Evolutionary conservation across 768 basidiomycete genomes (phyloP).

Genomic region (Collybia nuda): DNA sequence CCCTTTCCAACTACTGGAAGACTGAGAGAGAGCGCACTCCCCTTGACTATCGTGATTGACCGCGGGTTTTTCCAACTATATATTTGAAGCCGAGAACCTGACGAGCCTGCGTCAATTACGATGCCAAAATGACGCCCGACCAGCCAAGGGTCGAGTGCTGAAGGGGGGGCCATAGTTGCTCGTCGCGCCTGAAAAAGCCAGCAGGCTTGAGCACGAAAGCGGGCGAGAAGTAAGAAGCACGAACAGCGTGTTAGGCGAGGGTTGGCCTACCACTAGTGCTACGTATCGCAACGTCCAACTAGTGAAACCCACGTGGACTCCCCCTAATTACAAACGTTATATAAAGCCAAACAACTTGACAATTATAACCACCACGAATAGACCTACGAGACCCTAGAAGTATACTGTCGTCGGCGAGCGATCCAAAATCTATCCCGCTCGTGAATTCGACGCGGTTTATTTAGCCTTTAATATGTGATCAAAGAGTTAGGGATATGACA

Average conservation of each 20-base stretch:
- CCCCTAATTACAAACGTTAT: no score
- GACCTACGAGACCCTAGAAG: no score
- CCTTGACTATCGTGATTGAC: constrained; percentile 44
- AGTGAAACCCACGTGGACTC: no score
- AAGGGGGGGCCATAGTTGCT: constrained; percentile 69
- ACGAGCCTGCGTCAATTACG: constrained; percentile 98
- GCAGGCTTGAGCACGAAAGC: background rate
- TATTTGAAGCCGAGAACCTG: constrained; percentile 92
- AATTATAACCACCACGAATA: no score
- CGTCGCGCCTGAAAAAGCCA: background rate
- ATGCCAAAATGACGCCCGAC: constrained; percentile 83
- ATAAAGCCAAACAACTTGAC: no score
- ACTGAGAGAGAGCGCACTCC: constrained; percentile 49
- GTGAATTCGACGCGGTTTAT: no score
- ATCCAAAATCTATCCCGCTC: no score
- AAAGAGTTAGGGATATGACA: no score
- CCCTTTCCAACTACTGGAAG: constrained; percentile 93
- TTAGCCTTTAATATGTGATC: no score
- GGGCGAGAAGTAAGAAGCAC: background rate
- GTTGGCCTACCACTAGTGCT: background rate
- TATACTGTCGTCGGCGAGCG: no score
- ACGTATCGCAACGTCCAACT: background rate
- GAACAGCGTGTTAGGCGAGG: background rate
- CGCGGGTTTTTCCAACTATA: constrained; percentile 95
- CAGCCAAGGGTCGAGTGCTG: constrained; percentile 71